Evolutionary conservation across 2,329 filamentous ascomycete species (phyloP).

Genomic region (Ceratocystiopsis minuta): DNA sequence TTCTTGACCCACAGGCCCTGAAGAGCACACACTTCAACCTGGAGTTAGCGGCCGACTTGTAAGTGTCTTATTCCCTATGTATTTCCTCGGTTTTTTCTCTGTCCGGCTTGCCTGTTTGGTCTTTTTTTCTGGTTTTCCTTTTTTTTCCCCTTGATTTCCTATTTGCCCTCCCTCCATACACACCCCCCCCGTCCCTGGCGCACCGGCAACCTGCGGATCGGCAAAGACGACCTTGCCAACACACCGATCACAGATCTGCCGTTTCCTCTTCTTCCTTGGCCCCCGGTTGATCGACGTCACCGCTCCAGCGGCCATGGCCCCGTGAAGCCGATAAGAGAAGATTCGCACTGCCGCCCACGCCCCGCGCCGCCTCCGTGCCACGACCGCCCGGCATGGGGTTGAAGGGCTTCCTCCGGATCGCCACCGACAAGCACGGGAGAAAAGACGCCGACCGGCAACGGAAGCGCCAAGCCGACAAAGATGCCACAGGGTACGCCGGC

Average conservation of each 20-base stretch:
- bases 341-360: too few species aligned
- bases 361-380: too few species aligned
- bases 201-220: too few species aligned
- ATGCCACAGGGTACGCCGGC: too few species aligned
- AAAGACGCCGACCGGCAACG: not conserved
- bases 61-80: slow-evolving; percentile 21
- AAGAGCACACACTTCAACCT: slow-evolving; percentile 31
- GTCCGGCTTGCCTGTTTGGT: not conserved
- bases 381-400: slow-evolving; percentile 6
- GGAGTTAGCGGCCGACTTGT: slow-evolving; percentile 37
- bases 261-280: too few species aligned
- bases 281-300: too few species aligned
- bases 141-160: not conserved
- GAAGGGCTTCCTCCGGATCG: slow-evolving; percentile 6
- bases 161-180: not conserved
- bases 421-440: slow-evolving; percentile 3
- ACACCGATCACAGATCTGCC: too few species aligned
- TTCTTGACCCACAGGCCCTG: slow-evolving; percentile 21
- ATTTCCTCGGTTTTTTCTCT: slow-evolving; percentile 9
- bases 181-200: too few species aligned
- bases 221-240: too few species aligned
- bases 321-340: too few species aligned
- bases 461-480: too few species aligned
- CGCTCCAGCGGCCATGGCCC: too few species aligned
- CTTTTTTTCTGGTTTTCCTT: not conserved